phyloP scores from a whole-genome alignment of 805 yeast species.

The Metschnikowia proteae region DNA sequence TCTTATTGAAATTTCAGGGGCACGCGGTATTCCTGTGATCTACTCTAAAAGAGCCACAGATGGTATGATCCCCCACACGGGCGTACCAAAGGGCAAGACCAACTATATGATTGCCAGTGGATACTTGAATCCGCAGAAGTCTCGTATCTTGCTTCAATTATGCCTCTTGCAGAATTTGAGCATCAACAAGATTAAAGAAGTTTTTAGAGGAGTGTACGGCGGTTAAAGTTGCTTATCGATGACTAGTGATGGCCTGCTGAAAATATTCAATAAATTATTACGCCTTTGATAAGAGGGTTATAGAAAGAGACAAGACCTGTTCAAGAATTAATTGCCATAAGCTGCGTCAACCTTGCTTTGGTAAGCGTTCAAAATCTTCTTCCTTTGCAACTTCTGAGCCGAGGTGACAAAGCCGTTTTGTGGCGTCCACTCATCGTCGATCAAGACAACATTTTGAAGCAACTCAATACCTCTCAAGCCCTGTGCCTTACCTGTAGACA shows the following conservation, averaged over 20 bases:
- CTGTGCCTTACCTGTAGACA: constrained; percentile 73
- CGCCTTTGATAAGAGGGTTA: not conserved
- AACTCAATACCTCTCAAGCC: constrained; percentile 86
- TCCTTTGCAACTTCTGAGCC: constrained; percentile 95
- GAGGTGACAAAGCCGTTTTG: constrained; percentile 90
- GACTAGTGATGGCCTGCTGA: not conserved
- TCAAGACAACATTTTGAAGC: constrained; percentile 69
- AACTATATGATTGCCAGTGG: constrained; percentile 50
- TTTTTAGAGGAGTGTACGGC: constrained; percentile 48
- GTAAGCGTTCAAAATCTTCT: constrained; percentile 72
- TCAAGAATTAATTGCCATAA: constrained; percentile 30
- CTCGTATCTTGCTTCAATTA: constrained; percentile 55
- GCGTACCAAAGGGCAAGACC: constrained; percentile 26
- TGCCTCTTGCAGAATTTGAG: constrained; percentile 44
- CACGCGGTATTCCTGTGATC: constrained; percentile 48
- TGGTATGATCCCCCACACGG: constrained; percentile 62
- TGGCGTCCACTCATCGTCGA: constrained; percentile 97
- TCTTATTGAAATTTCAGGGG: constrained; percentile 36
- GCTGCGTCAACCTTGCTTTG: constrained; percentile 64
- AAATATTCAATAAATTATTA: not conserved
- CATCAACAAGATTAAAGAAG: constrained; percentile 37
- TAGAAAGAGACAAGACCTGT: not conserved
- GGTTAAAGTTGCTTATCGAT: constrained; percentile 7
- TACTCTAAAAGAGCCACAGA: constrained; percentile 67
- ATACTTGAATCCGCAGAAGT: constrained; percentile 61